Base-by-base conservation (phyloP, 2,329 filamentous ascomycete genomes). In the Eutypella sp. region DNA sequence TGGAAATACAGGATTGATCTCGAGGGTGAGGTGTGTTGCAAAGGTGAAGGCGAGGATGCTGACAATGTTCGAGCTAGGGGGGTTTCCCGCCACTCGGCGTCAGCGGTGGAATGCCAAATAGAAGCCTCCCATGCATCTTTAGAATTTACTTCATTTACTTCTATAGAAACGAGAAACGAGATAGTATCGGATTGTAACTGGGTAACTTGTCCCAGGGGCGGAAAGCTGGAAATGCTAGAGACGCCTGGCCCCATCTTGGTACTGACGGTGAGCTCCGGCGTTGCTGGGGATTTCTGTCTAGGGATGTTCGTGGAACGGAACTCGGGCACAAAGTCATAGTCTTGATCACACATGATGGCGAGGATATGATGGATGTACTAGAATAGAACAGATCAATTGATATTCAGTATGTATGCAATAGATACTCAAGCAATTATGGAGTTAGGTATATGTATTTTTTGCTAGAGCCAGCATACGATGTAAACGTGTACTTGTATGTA, bases 131-230 rank as follows among this genome's bases (percentile, higher is more conserved):
- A 93, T 18, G 73, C 58, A 49, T 80, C 70, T 15, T 77, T 67
- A 7, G 73, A 71, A 40, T 76, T 75, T 29, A 70, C 71, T 19
- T 63, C 65, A 34, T 79, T 78, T 36, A 84, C 79, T 55, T 91
- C 83, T 25, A 95, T 72, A 11, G 91, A 66, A 6, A 86, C 83
- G 1, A 78, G 83, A 54, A 96, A 84, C 1, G 64, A 61, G 33
- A 85, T 70, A 57, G 75, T 54, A 2, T 59, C 58, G 18, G 62
- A 60, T 22, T 71, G 65, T 18, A 87, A 59, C 41, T 79, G 73
- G 2, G 88, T 90, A 20, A 87, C 76, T 61, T 91, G 87, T 2
- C 84, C 88, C 42, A 96, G 67, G 1, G 89, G 81, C 11, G 91
- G 91, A 57, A 82, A 84, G 48, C 72, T 22, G 36, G 36, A 18